Conservation (phyloP, 164 flowering plant genomes). For the Magnolia officinalis region DNA sequence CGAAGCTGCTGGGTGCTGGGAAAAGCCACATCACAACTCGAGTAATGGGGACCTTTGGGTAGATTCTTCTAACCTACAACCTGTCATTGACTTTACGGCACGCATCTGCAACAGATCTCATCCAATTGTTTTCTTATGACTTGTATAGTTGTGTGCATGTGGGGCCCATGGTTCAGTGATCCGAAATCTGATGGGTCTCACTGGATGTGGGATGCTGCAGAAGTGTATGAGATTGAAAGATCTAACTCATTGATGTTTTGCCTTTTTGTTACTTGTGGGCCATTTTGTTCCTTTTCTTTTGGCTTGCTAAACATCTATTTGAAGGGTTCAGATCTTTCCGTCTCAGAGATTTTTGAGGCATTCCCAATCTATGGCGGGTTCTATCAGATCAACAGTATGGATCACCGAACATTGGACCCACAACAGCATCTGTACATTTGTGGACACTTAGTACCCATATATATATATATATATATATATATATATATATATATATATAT, state of each 20-base stretch:
- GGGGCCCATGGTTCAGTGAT: background rate
- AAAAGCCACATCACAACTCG: conserved; percentile 83
- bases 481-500: too few relatives aligned
- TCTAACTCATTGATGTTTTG: background rate
- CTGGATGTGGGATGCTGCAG: background rate
- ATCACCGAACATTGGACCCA: background rate
- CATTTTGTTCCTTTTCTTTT: background rate
- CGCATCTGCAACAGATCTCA: background rate
- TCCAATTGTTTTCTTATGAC: background rate
- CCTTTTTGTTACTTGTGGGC: background rate
- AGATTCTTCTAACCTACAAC: conserved; percentile 11
- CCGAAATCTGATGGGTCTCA: background rate
- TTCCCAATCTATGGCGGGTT: background rate
- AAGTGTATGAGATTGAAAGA: background rate
- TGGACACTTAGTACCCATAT: too few relatives aligned
- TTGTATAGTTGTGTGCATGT: background rate
- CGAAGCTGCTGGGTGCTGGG: conserved; percentile 84
- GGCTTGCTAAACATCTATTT: background rate
- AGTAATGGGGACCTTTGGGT: conserved; percentile 99
- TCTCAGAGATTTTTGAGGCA: background rate
- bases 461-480: too few relatives aligned
- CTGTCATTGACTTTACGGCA: too few relatives aligned
- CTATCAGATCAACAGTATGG: background rate
- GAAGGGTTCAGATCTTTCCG: too few relatives aligned
- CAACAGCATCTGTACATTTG: background rate